Conservation (phyloP, 2,329 filamentous ascomycete species). For the Venturia oleaginea region DNA sequence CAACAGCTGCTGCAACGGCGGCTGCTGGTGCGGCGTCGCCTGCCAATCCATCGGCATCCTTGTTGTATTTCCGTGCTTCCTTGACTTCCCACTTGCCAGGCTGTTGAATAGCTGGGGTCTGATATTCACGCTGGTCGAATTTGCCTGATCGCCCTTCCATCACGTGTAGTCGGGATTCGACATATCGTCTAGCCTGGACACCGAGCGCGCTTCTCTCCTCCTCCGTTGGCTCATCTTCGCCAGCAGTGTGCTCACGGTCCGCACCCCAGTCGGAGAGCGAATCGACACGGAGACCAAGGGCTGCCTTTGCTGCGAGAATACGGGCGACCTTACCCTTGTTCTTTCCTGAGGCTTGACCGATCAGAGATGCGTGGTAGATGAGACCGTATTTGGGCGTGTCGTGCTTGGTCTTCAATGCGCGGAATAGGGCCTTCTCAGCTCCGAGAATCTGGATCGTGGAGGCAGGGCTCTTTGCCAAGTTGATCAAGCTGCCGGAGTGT, state of each 20-base stretch:
- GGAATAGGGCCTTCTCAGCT: constrained; percentile 97
- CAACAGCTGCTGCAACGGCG: constrained; percentile 24
- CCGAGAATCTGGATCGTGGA: constrained; percentile 97
- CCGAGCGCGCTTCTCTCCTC: constrained; percentile 82
- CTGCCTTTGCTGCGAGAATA: constrained; percentile 88
- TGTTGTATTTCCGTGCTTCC: constrained; percentile 89
- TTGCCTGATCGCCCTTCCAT: constrained; percentile 87
- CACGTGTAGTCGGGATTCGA: constrained; percentile 65
- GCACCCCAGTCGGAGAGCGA: constrained; percentile 70
- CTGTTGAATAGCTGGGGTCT: constrained; percentile 48
- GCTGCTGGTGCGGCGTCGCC: constrained; percentile 55
- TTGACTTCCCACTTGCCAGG: constrained; percentile 84
- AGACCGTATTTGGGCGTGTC: constrained; percentile 97
- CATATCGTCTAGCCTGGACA: constrained; percentile 58
- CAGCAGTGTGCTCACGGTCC: constrained; percentile 24
- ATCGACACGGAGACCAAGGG: constrained; percentile 87
- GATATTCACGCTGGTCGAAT: constrained; percentile 63
- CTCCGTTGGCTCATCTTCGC: constrained; percentile 58
- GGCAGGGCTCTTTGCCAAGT: constrained; percentile 87
- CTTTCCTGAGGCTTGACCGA: constrained; percentile 92
- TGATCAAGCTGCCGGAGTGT: constrained; percentile 88
- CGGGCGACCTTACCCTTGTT: constrained; percentile 99
- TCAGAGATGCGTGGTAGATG: constrained; percentile 60
- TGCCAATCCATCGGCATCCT: constrained; percentile 77
- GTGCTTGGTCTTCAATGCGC: constrained; percentile 97